These are phyloP conservation scores for Globisporangium lucens DNA, from an alignment of 352 stramenopile genomes.

Conservation along the genomic window DNA sequence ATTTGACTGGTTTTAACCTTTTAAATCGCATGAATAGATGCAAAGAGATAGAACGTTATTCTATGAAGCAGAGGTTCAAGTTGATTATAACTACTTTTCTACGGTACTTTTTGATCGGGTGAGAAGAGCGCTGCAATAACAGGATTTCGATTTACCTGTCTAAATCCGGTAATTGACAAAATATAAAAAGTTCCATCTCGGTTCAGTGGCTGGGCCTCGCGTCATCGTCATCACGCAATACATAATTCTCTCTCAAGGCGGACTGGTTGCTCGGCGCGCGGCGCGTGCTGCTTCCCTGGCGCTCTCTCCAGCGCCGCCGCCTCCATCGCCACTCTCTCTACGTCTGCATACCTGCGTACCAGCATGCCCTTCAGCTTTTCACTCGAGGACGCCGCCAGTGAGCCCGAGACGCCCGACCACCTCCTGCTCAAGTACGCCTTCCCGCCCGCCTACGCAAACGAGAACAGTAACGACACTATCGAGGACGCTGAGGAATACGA, in stretches of 20 bases:
- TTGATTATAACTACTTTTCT: too few relatives aligned
- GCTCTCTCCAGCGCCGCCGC: conserved; percentile 21
- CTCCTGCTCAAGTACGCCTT: conserved; percentile 1
- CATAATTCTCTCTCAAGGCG: conserved; percentile 12
- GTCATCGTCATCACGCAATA: neutral
- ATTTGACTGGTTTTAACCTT: conserved; percentile 1
- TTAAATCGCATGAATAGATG: too few relatives aligned
- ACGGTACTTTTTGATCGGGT: too few relatives aligned
- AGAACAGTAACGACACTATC: neutral
- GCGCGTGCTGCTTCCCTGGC: conserved; percentile 18
- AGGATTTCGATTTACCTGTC: too few relatives aligned
- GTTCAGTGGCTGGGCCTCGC: neutral
- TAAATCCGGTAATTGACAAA: too few relatives aligned
- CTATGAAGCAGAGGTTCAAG: too few relatives aligned
- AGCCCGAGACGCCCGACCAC: neutral
- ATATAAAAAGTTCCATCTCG: neutral
- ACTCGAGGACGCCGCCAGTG: neutral
- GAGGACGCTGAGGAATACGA: neutral
- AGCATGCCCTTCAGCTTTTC: conserved; percentile 4
- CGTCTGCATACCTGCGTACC: neutral
- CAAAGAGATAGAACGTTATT: too few relatives aligned
- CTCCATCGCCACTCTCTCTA: neutral
- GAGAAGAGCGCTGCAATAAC: too few relatives aligned
- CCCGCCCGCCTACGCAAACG: neutral
- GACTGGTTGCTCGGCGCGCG: conserved; percentile 17